A percentile compares a stretch with the other conserved stretches of the same genome.
Evolutionary conservation across 345 rosid genomes (phyloP).

Genomic region (thale cress (Arabidopsis thaliana)): TAIR10.1 NC_003076.8:26622501-26623000

Average conservation of each 20-base stretch:
- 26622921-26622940: conserved; percentile 2
- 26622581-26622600: background rate
- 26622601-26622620: conserved; percentile 29
- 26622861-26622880: background rate
- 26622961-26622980: conserved; percentile 9
- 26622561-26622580: conserved; percentile 11
- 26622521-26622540: conserved; percentile 21
- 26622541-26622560: conserved; percentile 31
- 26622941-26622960: background rate
- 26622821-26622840: too few species aligned
- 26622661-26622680: background rate
- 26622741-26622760: background rate
- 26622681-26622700: conserved; percentile 13
- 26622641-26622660: background rate
- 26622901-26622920: conserved; percentile 11
- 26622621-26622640: background rate
- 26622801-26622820: too few species aligned
- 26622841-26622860: too few species aligned
- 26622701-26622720: background rate
- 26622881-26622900: background rate
- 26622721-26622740: background rate
- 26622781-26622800: background rate
- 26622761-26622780: background rate
- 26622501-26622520: background rate
- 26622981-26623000: conserved; percentile 7